Conservation (phyloP, 2,329 filamentous ascomycete genomes). For the Epichloe uncinata region DNA sequence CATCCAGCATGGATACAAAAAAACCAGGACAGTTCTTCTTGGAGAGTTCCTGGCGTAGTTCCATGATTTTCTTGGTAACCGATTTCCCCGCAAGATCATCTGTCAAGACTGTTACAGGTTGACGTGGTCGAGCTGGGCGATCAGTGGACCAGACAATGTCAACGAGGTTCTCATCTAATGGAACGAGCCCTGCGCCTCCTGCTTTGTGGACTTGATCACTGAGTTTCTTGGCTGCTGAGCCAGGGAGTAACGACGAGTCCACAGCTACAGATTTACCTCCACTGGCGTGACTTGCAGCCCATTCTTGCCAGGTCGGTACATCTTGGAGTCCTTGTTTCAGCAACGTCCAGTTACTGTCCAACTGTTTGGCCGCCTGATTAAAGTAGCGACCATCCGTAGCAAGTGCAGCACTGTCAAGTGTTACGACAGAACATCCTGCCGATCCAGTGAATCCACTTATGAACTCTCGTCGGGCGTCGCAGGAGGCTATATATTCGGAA, state of each 20-base stretch:
- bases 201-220: slow-evolving; percentile 77
- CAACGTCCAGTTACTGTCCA: slow-evolving; percentile 82
- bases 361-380: slow-evolving; percentile 84
- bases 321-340: slow-evolving; percentile 89
- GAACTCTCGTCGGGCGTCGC: slow-evolving; percentile 79
- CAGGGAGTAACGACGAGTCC: slow-evolving; percentile 77
- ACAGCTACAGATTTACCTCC: slow-evolving; percentile 82
- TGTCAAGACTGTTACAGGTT: slow-evolving; percentile 59
- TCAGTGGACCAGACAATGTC: slow-evolving; percentile 74
- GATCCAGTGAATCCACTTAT: slow-evolving; percentile 94
- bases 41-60: slow-evolving; percentile 78
- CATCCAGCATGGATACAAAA: slow-evolving; percentile 90
- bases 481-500: slow-evolving; percentile 96
- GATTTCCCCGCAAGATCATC: slow-evolving; percentile 69
- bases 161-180: slow-evolving; percentile 72
- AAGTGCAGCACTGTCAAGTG: slow-evolving; percentile 71
- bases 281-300: slow-evolving; percentile 76
- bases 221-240: slow-evolving; percentile 50
- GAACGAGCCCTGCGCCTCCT: slow-evolving; percentile 62
- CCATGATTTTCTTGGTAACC: slow-evolving; percentile 68
- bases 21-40: slow-evolving; percentile 83
- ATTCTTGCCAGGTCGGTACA: slow-evolving; percentile 95
- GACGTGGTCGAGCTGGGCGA: slow-evolving; percentile 60
- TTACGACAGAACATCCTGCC: slow-evolving; percentile 83
- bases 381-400: slow-evolving; percentile 97